Evolutionary conservation across 768 basidiomycete species (phyloP), one percentile per base, ranked within the genome.

Genomic region (Rhizopogon rudus): DNA sequence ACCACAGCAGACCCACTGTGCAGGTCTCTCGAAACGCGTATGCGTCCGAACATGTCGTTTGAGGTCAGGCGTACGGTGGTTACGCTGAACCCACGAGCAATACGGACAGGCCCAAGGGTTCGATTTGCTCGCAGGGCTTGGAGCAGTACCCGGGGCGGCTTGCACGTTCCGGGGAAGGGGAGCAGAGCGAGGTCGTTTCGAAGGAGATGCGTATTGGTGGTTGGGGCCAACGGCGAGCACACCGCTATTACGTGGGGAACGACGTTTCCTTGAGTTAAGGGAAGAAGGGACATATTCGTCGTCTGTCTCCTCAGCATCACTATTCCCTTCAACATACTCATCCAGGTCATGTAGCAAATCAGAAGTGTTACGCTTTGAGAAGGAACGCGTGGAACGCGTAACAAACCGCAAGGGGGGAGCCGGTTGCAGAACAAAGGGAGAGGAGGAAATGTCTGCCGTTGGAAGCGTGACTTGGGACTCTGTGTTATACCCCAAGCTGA

Each of bases 21-120:
- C 67, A 28, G 71, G 71, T 7, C 71, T 66, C 43, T 62, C 56
- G 44, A 64, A 64, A 49, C 71, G 73, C 33, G 71, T 72, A 48
- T 84, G 84, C 2, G 82, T 82, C 43, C 67, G 72, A 42, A 85
- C 63, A 63, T 86, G 84, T 22, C 84, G 78, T 64, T 77, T 77
- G 63, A 81, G 79, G 61, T 86, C 84, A 9, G 83, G 81, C 31
- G 77, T 63, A 25, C 84, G 80, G 40, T 71, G 69, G 67, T 80
- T 82, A 39, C 58, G 64, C 60, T 80, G 80, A 33, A 73, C 67
- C 74, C 75, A 79, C 44, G 66, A 66, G 63, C 81, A 82, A 48
- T 71, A 70, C 2, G 77, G 77, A 62, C 82, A 83, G 3, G 65
- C 69, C 70, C 71, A 69, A 55, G 65, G 75, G 68, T 63, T 73